Conservation (phyloP, 495 filamentous ascomycete genomes). For the Hypoxylon intermedium region DNA sequence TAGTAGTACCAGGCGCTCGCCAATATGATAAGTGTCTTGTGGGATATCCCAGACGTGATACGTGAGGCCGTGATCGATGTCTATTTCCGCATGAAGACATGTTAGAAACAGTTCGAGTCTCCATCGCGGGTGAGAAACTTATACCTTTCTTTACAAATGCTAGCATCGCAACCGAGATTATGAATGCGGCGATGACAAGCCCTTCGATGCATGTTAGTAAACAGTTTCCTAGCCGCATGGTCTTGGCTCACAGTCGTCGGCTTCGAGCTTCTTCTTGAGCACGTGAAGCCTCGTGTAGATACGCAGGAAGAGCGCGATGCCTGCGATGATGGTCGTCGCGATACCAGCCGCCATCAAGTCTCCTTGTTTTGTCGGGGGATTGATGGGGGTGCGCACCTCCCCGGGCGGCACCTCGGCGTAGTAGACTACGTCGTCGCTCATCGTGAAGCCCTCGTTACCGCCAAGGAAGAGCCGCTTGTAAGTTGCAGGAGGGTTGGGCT, state of each 20-base stretch:
- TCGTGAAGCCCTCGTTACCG: constrained; percentile 8
- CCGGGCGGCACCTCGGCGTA: constrained; percentile 24
- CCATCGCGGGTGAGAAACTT: neutral
- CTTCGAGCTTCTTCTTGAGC: constrained; percentile 9
- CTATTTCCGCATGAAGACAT: neutral
- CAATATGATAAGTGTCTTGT: constrained; percentile 28
- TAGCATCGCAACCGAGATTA: constrained; percentile 27
- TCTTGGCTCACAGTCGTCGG: constrained; percentile 22
- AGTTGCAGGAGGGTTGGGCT: neutral
- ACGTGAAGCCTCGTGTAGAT: constrained; percentile 17
- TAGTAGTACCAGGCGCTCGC: constrained; percentile 24
- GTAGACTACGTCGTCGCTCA: constrained; percentile 20
- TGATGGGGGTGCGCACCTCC: constrained; percentile 21
- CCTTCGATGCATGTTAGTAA: constrained; percentile 10
- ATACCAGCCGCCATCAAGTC: constrained; percentile 24
- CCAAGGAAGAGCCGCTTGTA: constrained; percentile 1
- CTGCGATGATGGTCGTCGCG: constrained; percentile 24
- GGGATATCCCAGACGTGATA: constrained; percentile 33
- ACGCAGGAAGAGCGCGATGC: constrained; percentile 14
- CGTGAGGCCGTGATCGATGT: constrained; percentile 32
- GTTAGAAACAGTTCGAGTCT: neutral
- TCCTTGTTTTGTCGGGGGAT: constrained; percentile 13
- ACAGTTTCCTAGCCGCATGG: neutral
- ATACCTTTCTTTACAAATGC: constrained; percentile 32
- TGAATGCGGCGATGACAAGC: constrained; percentile 20